Percentiles rank a stretch among this genome's conserved stretches.
Evolutionary conservation across 1,284 basidiomycete genomes (phyloP).

Genomic region (Puccinia coronata): DNA sequence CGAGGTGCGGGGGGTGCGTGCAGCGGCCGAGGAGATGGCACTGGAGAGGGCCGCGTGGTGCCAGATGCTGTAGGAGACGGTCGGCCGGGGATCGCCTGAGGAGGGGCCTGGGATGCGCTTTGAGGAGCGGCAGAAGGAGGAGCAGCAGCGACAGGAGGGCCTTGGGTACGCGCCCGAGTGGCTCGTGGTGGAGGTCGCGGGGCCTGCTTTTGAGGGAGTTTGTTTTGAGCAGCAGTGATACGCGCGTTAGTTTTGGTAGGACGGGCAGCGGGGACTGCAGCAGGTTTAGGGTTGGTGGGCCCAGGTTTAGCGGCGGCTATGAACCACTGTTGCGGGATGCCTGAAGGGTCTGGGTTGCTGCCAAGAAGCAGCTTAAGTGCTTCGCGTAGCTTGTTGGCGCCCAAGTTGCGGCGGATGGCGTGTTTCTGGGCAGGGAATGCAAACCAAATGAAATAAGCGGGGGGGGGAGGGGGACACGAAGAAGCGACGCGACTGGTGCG

Average conservation of each 20-base stretch:
- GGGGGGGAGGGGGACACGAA: too few relatives aligned
- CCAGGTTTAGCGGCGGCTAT: conserved; percentile 10
- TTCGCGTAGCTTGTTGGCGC: conserved; percentile 21
- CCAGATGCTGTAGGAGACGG: neutral
- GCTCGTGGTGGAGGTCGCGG: neutral
- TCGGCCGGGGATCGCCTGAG: neutral
- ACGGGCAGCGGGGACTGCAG: neutral
- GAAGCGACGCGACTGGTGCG: neutral
- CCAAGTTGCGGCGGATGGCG: conserved; percentile 45
- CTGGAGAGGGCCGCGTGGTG: too few relatives aligned
- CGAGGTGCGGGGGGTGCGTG: neutral
- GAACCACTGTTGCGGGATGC: conserved; percentile 31
- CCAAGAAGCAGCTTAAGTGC: conserved; percentile 27
- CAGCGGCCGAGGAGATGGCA: neutral
- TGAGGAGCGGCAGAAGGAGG: neutral
- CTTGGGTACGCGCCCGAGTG: neutral
- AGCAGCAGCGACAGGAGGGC: neutral
- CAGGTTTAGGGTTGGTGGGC: neutral
- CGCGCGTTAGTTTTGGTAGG: conserved; percentile 16
- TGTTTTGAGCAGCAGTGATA: neutral
- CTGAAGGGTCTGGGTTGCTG: neutral
- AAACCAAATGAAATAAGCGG: too few relatives aligned
- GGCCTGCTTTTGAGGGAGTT: neutral
- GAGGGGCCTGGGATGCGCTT: neutral
- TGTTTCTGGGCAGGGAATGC: conserved; percentile 26